Evolutionary conservation across 805 yeast genomes (phyloP), one percentile per base, ranked within the genome.

Genomic region (Teunomyces barrocoloradensis): DNA sequence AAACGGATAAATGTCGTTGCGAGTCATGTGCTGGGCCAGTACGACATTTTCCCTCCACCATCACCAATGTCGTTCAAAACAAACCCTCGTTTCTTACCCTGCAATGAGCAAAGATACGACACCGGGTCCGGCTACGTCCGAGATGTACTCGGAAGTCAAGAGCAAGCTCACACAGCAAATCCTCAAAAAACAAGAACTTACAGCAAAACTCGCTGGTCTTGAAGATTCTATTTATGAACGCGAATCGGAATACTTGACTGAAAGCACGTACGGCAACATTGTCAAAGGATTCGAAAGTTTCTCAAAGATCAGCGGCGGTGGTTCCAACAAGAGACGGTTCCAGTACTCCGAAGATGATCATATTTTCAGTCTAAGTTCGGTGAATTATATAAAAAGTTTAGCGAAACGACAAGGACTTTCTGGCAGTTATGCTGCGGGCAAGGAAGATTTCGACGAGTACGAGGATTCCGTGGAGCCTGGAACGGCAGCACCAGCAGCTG

Each of bases 271-370:
- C 46, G 91, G 97, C 0, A 91, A 89, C 63, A 85, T 92, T 23
- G 86, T 89, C n/a, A 85, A 86, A 53, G 98, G 98, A 1, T 91
- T 90, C 58, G 97, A 91, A 42, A 85, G 81, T 56, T 86, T 87
- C 59, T 75, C 84, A 42, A 87, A 85, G 54, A 65, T 57, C 28
- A 64, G 69, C 2, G 56, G 55, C 11, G 53, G 55, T 12, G 59
- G 70, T 21, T 57, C 75, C n/a, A 61, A 58, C 47, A 73, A 71
- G 65, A 75, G 77, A 59, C 73, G 81, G 66, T 69, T 78, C 49
- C 61, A 74, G 44, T 78, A 79, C 68, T 72, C 82, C 0, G 92
- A 87, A 52, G 87, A 85, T 30, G 97, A 89, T 58, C 80, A 95
- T 42, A 79, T 89, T 3, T 89, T 89, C 65, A 84, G 91, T 30